phyloP scores from a whole-genome alignment of 495 filamentous ascomycete genomes.

The Penicillium soppii region DNA sequence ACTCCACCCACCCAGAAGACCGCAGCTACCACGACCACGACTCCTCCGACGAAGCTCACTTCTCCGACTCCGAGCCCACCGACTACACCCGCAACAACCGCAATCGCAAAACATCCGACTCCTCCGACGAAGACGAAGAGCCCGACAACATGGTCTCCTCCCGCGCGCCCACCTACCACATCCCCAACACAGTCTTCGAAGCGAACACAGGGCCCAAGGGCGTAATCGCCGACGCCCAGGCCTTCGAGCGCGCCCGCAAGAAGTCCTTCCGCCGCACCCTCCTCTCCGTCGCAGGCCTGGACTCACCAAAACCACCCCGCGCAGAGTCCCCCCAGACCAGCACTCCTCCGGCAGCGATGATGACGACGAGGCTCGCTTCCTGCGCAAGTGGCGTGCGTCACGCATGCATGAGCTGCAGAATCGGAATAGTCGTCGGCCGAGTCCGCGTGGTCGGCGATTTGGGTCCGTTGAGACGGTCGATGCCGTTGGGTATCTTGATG shows the following conservation, averaged over 20 bases:
- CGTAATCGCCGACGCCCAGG: constrained; percentile 92
- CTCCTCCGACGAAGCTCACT: constrained; percentile 46
- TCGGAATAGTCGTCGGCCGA: constrained; percentile 49
- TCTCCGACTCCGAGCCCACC: constrained; percentile 51
- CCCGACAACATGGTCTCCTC: constrained; percentile 44
- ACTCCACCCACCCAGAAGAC: constrained; percentile 61
- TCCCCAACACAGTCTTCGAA: constrained; percentile 66
- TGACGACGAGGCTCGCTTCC: constrained; percentile 73
- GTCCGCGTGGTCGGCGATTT: constrained; percentile 71
- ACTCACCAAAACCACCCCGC: no score
- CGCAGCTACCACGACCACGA: constrained; percentile 49
- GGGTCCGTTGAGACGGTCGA: constrained; percentile 82
- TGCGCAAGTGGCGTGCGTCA: constrained; percentile 77
- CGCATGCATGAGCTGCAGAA: constrained; percentile 76
- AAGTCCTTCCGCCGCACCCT: constrained; percentile 56
- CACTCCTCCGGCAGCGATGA: constrained; percentile 47
- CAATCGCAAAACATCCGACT: constrained; percentile 39
- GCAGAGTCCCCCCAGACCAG: no score
- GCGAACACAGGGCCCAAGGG: constrained; percentile 96
- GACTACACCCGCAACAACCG: no score
- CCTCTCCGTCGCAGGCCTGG: constrained; percentile 33
- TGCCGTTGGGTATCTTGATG: constrained; percentile 88
- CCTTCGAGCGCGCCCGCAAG: constrained; percentile 81
- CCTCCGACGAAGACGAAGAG: constrained; percentile 49
- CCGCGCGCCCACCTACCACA: constrained; percentile 42